Base-by-base conservation (phyloP, 2,329 filamentous ascomycete genomes). In the Botrytis medusae region DNA sequence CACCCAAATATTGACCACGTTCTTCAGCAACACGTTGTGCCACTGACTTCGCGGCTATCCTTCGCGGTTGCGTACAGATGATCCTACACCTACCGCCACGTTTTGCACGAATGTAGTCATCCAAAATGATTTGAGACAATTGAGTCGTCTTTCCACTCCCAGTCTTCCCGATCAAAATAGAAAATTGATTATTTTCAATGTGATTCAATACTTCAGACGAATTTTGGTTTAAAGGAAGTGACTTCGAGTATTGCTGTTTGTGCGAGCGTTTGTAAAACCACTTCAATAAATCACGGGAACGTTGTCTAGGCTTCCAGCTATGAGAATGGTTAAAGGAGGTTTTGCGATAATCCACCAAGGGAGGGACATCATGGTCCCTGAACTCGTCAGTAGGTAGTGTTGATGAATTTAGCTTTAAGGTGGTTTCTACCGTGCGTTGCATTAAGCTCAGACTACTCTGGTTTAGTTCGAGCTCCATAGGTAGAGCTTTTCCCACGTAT, bases 91-190 rank as follows among this genome's bases (percentile, higher is more conserved):
- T 88, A 25, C 87, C 88, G 5, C 95, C 95, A 18, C 95, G 85
- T 14, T 91, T 89, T 61, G 87, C 86, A 74, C 87, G 86, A 77
- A 97, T 97, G 74, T 97, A 85, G 78, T 97, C 92, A 79, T 98
- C 95, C 1, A 98, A 86, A 63, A 99, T 87, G 81, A 98, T 98
- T 81, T 98, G 96, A 51, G 98, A 93, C 2, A 94, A 95, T 82
- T 99, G 96, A 0, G 95, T 98, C 69, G 93, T 97, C 82, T 98
- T 98, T 80, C 95, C 95, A 42, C 93, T 97, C 69, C 95, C 95
- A 3, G 95, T 98, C 83, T 98, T 95, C 76, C 95, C 95, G 57
- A 94, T 95, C 77, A 98, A 94, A 79, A 99, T 97, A 3, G 93
- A 97, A 72, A 98, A 93, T 81, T 97, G 90, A 78, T 95, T 90